Base-by-base conservation (phyloP, 1,139 yeast species). In the Sugiyamaella novakii region DNA sequence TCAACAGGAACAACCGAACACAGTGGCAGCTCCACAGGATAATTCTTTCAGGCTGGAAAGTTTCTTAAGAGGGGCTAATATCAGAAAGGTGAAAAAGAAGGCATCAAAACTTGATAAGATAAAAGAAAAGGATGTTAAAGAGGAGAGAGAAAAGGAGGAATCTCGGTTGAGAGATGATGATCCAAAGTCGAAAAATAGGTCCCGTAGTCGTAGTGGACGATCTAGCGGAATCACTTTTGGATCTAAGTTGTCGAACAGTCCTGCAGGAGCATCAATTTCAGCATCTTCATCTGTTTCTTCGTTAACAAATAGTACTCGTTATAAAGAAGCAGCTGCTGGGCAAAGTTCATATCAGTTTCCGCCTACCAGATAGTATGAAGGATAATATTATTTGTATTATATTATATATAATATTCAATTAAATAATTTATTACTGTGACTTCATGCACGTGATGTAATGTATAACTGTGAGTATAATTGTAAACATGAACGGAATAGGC, bases 11-110 rank as follows among this genome's bases (percentile, higher is more conserved):
- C 44, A 35, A 29, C 11, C 19, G 7, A 34, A 30, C 5, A 38
- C 37, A 5, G 28, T 35, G 10, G 46, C 46, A 2, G 43, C 39
- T 15, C 46, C 49, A 3, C 57, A 45, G 10, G 68, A 64, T 36
- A 54, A 62, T 5, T 61, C 68, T 3, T 66, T 66, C 59, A 53
- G 70, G 6, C 54, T 66, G 5, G 70, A 66, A 31, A 60, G 66
- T 33, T 50, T 66, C 15, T 49, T 66, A 31, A 46, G 67, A 11
- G 64, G 63, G 5, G 66, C 67, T 10, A 61, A 59, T 41, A 56
- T 65, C 7, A 55, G 60, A 10, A 60, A 59, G 31, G 55, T 55
- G 25, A 60, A 57, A 39, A 60, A 60, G 52, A 39, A 54, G 11
- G 53, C 52, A 5, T 42, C 50, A 15, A 45, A 49, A 35, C 47